phyloP scores from a whole-genome alignment of 225 moss, liverwort and hornwort genomes.

The Marchantia polymorpha region DNA sequence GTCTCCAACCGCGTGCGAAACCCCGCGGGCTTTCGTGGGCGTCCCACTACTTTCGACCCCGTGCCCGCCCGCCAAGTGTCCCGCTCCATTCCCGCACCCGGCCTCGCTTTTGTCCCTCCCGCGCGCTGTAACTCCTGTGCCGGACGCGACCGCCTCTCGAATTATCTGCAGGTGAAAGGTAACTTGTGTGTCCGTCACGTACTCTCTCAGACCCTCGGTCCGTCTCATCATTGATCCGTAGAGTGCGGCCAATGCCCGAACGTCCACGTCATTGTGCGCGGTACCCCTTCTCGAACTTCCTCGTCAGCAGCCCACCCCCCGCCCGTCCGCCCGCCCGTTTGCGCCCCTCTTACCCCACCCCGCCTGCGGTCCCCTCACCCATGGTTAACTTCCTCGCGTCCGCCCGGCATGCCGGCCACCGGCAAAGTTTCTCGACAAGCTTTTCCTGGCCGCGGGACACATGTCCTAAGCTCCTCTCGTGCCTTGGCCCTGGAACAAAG shows the following conservation, averaged over 20 bases:
- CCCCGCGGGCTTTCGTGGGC: neutral
- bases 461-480: neutral
- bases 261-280: constrained; percentile 2
- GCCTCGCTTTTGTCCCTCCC: neutral
- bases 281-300: neutral
- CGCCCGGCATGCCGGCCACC: constrained; percentile 4
- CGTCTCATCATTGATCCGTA: constrained; percentile 4
- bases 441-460: neutral
- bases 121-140: neutral
- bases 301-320: neutral
- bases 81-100: neutral
- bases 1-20: constrained; percentile 3
- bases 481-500: no score
- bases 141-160: neutral
- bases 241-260: neutral
- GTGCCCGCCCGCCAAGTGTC: no score
- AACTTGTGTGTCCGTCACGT: neutral
- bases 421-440: neutral
- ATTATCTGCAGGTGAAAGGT: no score
- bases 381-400: neutral
- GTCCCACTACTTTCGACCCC: neutral
- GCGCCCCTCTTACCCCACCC: neutral
- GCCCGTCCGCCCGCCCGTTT: neutral
- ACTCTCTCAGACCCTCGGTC: neutral
- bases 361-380: neutral